Conservation (phyloP, 2,329 filamentous ascomycete species). For the Xylariaceae sp. region DNA sequence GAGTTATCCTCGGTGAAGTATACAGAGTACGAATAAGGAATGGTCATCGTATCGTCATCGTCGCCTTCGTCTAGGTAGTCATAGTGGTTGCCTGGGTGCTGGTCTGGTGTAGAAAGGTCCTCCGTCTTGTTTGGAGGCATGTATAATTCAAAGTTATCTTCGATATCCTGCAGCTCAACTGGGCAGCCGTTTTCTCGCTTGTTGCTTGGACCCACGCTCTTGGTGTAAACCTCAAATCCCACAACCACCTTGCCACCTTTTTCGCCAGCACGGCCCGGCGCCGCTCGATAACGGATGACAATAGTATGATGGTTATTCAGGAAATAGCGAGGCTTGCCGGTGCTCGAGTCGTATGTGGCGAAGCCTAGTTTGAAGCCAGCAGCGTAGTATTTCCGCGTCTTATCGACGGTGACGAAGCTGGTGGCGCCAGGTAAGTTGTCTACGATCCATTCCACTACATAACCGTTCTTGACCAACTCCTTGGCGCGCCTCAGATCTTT, state of each 20-base stretch:
- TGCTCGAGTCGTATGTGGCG: slow-evolving; percentile 67
- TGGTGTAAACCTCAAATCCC: slow-evolving; percentile 89
- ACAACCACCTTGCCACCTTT: slow-evolving; percentile 81
- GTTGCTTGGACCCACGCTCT: slow-evolving; percentile 72
- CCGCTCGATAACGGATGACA: slow-evolving; percentile 78
- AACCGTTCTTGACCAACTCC: slow-evolving; percentile 77
- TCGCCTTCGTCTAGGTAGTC: slow-evolving; percentile 62
- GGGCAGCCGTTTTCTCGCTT: slow-evolving; percentile 74
- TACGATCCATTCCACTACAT: slow-evolving; percentile 92
- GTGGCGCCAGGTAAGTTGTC: slow-evolving; percentile 90
- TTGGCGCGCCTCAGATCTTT: slow-evolving; percentile 71
- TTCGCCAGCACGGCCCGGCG: slow-evolving; percentile 71
- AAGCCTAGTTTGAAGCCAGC: slow-evolving; percentile 89
- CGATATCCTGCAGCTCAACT: slow-evolving; percentile 66
- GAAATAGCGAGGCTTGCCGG: slow-evolving; percentile 70
- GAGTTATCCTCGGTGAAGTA: slow-evolving; percentile 85
- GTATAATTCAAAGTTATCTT: slow-evolving; percentile 71
- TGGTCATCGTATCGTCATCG: slow-evolving; percentile 70
- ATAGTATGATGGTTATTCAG: slow-evolving; percentile 90
- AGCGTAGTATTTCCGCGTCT: slow-evolving; percentile 85
- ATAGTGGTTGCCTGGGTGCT: slow-evolving; percentile 65
- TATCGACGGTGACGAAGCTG: slow-evolving; percentile 86
- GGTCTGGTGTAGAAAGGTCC: slow-evolving; percentile 54
- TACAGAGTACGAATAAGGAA: slow-evolving; percentile 88
- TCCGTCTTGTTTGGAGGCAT: slow-evolving; percentile 69